Percentiles rank a stretch among this genome's conserved stretches.
These are phyloP conservation scores for Calonectria pseudoreteaudii DNA, from an alignment of 2,329 filamentous ascomycete species.

Conservation along the genomic window DNA sequence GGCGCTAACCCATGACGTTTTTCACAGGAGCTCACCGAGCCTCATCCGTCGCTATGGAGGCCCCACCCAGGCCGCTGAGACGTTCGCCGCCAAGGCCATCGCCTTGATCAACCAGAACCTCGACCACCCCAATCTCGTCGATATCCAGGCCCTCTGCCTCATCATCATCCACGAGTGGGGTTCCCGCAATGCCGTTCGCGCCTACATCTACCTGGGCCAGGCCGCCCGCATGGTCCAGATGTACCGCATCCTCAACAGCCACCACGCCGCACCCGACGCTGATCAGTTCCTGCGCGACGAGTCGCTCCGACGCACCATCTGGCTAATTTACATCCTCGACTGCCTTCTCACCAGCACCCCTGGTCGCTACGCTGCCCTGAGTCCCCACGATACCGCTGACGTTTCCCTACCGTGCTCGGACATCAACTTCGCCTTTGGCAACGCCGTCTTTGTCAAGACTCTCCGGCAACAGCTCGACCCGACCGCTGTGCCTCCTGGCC, in stretches of 20 bases:
- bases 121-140: constrained; percentile 69
- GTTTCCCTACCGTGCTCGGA: constrained; percentile 70
- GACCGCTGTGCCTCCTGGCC: constrained; percentile 49
- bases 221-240: constrained; percentile 74
- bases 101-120: constrained; percentile 68
- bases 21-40: constrained; percentile 63
- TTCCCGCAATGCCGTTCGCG: constrained; percentile 69
- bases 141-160: constrained; percentile 71
- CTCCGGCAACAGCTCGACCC: constrained; percentile 56
- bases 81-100: constrained; percentile 69
- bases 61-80: constrained; percentile 67
- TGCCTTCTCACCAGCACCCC: constrained; percentile 72
- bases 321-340: constrained; percentile 73
- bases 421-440: constrained; percentile 73
- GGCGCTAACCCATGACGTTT: not conserved
- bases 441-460: constrained; percentile 69
- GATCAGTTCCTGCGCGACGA: constrained; percentile 72
- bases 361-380: constrained; percentile 68
- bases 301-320: constrained; percentile 70
- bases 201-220: constrained; percentile 73
- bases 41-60: constrained; percentile 70
- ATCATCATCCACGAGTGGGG: constrained; percentile 74
- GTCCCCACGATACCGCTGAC: constrained; percentile 65
- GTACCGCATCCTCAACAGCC: constrained; percentile 69
- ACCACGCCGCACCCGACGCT: constrained; percentile 62